Percentiles rank a stretch among this genome's conserved stretches.
These are phyloP conservation scores for Akebia trifoliata DNA, from an alignment of 164 flowering plant genomes.

Conservation along the genomic window DNA sequence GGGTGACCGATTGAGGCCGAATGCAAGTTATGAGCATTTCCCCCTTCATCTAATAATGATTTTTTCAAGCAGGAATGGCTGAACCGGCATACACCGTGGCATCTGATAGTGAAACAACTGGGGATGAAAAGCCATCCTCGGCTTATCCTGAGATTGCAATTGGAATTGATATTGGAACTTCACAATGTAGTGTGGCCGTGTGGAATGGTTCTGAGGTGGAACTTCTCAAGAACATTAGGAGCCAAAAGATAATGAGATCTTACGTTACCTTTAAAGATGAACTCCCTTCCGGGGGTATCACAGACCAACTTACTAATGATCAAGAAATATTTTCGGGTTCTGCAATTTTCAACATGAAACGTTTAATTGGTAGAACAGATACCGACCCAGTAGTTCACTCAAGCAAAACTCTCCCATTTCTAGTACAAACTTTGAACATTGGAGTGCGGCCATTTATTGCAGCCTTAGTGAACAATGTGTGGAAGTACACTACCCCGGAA, in stretches of 20 bases:
- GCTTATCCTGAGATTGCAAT: constrained; percentile 62
- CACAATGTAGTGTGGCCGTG: constrained; percentile 73
- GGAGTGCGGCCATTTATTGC: constrained; percentile 87
- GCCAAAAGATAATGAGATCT: constrained; percentile 64
- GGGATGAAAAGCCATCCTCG: constrained; percentile 52
- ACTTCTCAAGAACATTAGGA: constrained; percentile 60
- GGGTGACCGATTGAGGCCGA: too few species aligned
- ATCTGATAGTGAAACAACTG: constrained; percentile 76
- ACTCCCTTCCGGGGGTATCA: constrained; percentile 65
- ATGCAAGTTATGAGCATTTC: too few species aligned
- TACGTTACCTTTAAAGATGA: constrained; percentile 73
- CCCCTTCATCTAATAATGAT: too few species aligned
- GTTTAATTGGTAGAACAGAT: constrained; percentile 78
- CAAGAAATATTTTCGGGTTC: constrained; percentile 73
- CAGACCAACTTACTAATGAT: constrained; percentile 47
- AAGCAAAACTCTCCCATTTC: constrained; percentile 71
- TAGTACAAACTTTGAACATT: constrained; percentile 76
- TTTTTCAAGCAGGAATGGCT: constrained; percentile 55
- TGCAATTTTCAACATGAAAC: constrained; percentile 84
- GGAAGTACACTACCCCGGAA: constrained; percentile 92
- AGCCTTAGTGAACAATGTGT: constrained; percentile 72
- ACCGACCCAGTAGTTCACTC: constrained; percentile 87
- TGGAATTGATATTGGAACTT: constrained; percentile 89
- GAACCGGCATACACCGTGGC: constrained; percentile 78
- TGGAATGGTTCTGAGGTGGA: constrained; percentile 85